Percentiles rank a stretch among this genome's conserved stretches.
phyloP scores from a whole-genome alignment of 176 grass and related monocot genomes.

The Juncus inflexus region DNA sequence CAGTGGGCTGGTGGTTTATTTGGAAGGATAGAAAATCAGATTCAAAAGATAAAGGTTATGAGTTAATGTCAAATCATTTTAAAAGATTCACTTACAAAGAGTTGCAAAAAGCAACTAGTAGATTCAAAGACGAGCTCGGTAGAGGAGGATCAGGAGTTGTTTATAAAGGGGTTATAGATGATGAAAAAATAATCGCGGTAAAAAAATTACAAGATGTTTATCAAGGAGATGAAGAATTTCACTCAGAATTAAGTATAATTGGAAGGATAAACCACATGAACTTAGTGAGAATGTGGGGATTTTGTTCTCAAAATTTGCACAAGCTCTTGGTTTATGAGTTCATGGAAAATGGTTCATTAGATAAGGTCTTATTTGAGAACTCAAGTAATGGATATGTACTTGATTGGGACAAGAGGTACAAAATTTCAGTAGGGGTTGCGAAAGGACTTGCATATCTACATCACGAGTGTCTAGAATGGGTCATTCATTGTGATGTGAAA shows the following conservation, averaged over 20 bases:
- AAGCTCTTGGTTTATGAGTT: conserved; percentile 22
- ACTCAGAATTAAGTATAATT: background rate
- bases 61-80: conserved; percentile 24
- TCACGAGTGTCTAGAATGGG: conserved; percentile 46
- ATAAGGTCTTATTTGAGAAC: conserved; percentile 17
- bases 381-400: background rate
- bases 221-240: conserved; percentile 27
- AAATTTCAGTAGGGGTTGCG: conserved; percentile 34
- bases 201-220: conserved; percentile 16
- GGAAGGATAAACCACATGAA: conserved; percentile 27
- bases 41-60: conserved; percentile 30
- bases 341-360: conserved; percentile 18
- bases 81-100: conserved; percentile 20
- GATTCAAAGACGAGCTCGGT: conserved; percentile 18
- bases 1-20: conserved; percentile 29
- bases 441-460: conserved; percentile 43
- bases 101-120: background rate
- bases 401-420: conserved; percentile 34
- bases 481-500: conserved; percentile 47
- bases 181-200: conserved; percentile 22
- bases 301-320: background rate
- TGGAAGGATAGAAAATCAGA: conserved; percentile 13
- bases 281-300: conserved; percentile 8
- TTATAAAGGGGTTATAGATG: conserved; percentile 8
- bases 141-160: conserved; percentile 10